These are phyloP conservation scores for Hypoxylon subgilvum DNA, from an alignment of 495 filamentous ascomycete species.

Conservation along the genomic window DNA sequence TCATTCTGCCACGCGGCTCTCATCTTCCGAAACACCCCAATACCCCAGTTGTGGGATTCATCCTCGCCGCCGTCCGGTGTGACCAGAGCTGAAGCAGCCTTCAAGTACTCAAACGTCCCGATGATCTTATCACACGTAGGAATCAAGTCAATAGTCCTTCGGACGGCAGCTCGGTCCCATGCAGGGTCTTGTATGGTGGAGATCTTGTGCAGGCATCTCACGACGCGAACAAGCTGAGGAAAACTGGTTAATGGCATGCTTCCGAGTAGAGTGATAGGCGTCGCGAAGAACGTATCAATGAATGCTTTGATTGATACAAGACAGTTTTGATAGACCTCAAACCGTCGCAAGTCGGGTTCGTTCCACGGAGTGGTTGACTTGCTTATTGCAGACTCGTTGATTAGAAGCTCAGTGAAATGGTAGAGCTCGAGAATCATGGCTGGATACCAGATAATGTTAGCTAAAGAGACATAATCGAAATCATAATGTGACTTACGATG, in stretches of 20 bases:
- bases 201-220: constrained; percentile 40
- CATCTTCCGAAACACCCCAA: constrained; percentile 16
- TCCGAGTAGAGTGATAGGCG: constrained; percentile 33
- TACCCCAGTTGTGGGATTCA: constrained; percentile 15
- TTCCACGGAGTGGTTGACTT: constrained; percentile 12
- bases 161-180: constrained; percentile 43
- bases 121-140: constrained; percentile 39
- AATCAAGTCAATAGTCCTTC: constrained; percentile 41
- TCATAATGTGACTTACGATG: constrained; percentile 46
- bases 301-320: constrained; percentile 29
- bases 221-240: constrained; percentile 40
- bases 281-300: constrained; percentile 40
- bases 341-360: constrained; percentile 38
- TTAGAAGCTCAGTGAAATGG: constrained; percentile 49
- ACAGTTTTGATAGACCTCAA: constrained; percentile 40
- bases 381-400: constrained; percentile 51
- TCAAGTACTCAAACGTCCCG: constrained; percentile 22
- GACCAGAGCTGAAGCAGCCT: constrained; percentile 5
- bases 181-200: constrained; percentile 43
- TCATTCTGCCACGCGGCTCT: constrained; percentile 15
- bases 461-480: background rate
- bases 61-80: constrained; percentile 17
- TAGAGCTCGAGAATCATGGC: constrained; percentile 48
- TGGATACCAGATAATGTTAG: constrained; percentile 14
- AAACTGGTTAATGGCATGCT: constrained; percentile 42